These are phyloP conservation scores for Hypsizygus ulmarius DNA, from an alignment of 1,284 basidiomycete species.

Conservation along the genomic window DNA sequence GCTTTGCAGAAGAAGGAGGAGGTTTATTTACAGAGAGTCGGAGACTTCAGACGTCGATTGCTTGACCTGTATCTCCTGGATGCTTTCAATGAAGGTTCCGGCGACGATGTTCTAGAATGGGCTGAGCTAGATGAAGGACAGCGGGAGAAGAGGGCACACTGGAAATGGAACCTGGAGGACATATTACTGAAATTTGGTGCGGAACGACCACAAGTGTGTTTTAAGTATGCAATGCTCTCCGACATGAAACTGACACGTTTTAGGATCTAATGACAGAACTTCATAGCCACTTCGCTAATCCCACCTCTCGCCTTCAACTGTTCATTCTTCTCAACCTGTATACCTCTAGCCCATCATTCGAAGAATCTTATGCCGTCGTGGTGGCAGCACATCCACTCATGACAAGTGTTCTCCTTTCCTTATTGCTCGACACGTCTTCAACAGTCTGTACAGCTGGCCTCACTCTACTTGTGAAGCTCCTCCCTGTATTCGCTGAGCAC, in stretches of 20 bases:
- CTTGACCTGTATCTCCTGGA: constrained; percentile 75
- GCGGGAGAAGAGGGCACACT: constrained; percentile 54
- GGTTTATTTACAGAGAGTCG: constrained; percentile 46
- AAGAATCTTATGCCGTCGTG: constrained; percentile 46
- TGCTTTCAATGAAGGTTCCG: constrained; percentile 69
- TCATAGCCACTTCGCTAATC: constrained; percentile 53
- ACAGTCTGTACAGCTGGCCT: constrained; percentile 63
- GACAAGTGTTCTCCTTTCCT: constrained; percentile 55
- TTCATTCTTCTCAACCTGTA: constrained; percentile 60
- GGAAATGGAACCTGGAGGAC: constrained; percentile 77
- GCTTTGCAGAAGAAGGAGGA: constrained; percentile 54
- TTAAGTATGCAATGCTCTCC: constrained; percentile 6
- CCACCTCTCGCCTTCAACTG: constrained; percentile 65
- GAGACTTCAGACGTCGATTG: constrained; percentile 62
- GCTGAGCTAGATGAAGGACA: constrained; percentile 60
- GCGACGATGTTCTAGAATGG: constrained; percentile 71
- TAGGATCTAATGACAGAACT: constrained; percentile 69
- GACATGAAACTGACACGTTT: constrained; percentile 9
- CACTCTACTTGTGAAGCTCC: constrained; percentile 60
- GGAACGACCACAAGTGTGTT: constrained; percentile 57
- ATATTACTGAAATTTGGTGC: constrained; percentile 63
- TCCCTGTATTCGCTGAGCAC: constrained; percentile 70
- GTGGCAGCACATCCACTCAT: constrained; percentile 64
- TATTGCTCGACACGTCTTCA: constrained; percentile 71
- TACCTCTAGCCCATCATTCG: constrained; percentile 54